phyloP scores from a whole-genome alignment of 495 filamentous ascomycete genomes.

The Penicillium steckii region DNA sequence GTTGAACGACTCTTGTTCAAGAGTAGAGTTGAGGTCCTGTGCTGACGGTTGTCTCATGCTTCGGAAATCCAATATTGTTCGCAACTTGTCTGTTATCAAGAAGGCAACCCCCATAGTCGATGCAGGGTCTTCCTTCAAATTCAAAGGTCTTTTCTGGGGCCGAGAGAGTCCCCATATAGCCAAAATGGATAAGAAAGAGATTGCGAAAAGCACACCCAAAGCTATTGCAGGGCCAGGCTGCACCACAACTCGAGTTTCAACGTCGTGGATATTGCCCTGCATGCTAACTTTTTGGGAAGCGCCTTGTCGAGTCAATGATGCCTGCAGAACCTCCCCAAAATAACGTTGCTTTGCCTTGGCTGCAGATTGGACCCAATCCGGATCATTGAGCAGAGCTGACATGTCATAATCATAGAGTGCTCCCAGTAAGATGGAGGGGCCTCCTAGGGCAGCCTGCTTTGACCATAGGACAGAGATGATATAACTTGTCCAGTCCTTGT shows the following conservation, averaged over 20 bases:
- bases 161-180: conserved; percentile 14
- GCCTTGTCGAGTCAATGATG: conserved; percentile 14
- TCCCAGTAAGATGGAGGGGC: conserved; percentile 14
- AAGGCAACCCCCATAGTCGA: conserved; percentile 4
- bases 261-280: conserved; percentile 1
- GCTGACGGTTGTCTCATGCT: conserved; percentile 9
- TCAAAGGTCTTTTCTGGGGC: conserved; percentile 10
- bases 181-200: conserved; percentile 18
- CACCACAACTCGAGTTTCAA: conserved; percentile 17
- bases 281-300: conserved; percentile 1
- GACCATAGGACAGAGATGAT: conserved; percentile 21
- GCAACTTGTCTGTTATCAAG: conserved; percentile 7
- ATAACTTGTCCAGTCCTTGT: conserved; percentile 22
- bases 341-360: conserved; percentile 33
- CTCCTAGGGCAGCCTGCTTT: conserved; percentile 7
- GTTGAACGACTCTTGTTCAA: conserved; percentile 4
- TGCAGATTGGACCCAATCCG: conserved; percentile 11
- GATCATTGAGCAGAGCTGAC: conserved; percentile 14
- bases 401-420: conserved; percentile 25
- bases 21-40: conserved; percentile 8
- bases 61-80: conserved; percentile 3
- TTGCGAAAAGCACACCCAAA: conserved; percentile 13
- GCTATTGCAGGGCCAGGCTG: conserved; percentile 17
- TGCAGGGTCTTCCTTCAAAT: conserved; percentile 20
- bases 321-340: conserved; percentile 33